Conservation (phyloP, 192 early-diverging fungal genomes). For the Podila epigama region DNA sequence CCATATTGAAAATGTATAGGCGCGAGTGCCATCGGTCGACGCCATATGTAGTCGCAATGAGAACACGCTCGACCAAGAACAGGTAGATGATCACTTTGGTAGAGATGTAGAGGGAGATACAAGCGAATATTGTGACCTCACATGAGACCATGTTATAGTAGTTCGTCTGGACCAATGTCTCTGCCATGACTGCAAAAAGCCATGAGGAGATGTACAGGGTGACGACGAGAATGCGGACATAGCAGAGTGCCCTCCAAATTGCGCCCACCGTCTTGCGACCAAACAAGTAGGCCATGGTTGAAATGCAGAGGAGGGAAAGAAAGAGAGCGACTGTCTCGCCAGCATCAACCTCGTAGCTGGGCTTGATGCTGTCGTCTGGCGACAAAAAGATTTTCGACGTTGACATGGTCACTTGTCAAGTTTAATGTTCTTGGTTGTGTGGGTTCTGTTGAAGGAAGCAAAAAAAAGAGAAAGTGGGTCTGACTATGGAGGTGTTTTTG, state of each 20-base stretch:
- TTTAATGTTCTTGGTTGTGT: no score
- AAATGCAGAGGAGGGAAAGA: constrained; percentile 54
- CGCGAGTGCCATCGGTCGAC: constrained; percentile 38
- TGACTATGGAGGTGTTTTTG: not conserved
- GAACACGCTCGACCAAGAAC: constrained; percentile 53
- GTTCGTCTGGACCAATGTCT: constrained; percentile 56
- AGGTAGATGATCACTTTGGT: constrained; percentile 56
- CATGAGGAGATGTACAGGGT: constrained; percentile 48
- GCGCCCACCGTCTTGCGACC: constrained; percentile 54
- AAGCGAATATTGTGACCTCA: constrained; percentile 37
- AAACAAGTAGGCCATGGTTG: constrained; percentile 51
- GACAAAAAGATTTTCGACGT: no score
- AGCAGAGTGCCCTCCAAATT: constrained; percentile 37
- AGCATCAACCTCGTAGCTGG: not conserved
- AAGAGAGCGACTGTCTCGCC: constrained; percentile 47
- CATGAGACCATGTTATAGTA: constrained; percentile 51
- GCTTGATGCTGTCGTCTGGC: not conserved
- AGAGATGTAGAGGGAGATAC: constrained; percentile 47
- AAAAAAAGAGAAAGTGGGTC: not conserved
- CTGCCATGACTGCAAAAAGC: constrained; percentile 53
- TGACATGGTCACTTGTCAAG: no score
- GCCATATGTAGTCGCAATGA: constrained; percentile 25
- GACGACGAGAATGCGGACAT: constrained; percentile 50
- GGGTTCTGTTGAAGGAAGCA: not conserved
- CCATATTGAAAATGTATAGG: constrained; percentile 51